Evolutionary conservation across 2,329 filamentous ascomycete species (phyloP), one percentile per base, ranked within the genome.

Genomic region (Fusarium cicatricum): DNA sequence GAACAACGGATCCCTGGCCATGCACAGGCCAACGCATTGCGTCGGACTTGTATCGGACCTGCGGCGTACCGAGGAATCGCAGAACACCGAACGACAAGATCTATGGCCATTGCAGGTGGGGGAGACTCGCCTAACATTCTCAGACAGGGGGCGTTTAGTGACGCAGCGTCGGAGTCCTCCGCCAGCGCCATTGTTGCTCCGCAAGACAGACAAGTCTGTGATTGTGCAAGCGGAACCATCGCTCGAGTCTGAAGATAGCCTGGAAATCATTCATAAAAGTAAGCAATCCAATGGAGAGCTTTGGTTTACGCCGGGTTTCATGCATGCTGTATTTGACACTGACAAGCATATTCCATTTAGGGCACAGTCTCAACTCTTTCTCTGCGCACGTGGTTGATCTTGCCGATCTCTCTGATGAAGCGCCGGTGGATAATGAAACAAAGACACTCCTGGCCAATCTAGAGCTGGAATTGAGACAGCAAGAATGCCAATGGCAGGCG

Each of bases 381-480:
- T 26, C 5, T 10, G 21, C 29, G 11, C 9, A 40, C 6, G 23
- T 12, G 23, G 23, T 26, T 8, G 38, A 26, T 40, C 15, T 40
- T 15, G 41, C 56, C 28, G 36, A 28, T 15, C 36, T 47, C 36
- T 52, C 56, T 5, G 72, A 71, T 67, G 29, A 74, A 73, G 12
- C 23, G 23, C 23, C 56, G 42, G 21, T 54, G 38, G 31, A 68
- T 67, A 8, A n/a, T n/a, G n/a, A n/a, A 75, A 74, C 47, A 78
- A 49, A 75, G 79, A 78, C 76, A 29, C 75, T 87, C 3, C 73
- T 89, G 2, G 80, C 84, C 28, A 81, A 85, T 55, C 74, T 89
- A 2, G 86, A 89, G 66, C 76, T 75, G 56, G 86, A 89, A 70
- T 85, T 89, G 79, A 83, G 81, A 1, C 71, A 79, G 60, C 82